Evolutionary conservation across 2,329 filamentous ascomycete genomes (phyloP), one percentile per base, ranked within the genome.

Genomic region (Colletotrichum theobromicola): DNA sequence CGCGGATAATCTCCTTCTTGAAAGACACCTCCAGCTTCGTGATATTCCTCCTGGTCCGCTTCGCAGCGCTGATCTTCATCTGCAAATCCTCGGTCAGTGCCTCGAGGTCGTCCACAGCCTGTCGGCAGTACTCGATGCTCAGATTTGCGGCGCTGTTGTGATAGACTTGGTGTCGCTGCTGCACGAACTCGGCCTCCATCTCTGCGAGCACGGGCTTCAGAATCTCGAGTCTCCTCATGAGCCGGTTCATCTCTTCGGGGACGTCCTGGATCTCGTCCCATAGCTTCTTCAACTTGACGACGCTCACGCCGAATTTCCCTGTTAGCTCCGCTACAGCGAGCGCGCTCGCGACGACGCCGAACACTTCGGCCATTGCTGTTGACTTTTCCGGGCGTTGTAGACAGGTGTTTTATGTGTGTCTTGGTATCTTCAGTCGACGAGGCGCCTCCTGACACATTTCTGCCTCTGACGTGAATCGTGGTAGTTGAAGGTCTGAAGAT

Each of bases 181-280:
- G 30, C 2, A 13, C 15, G 10, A 34, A 50, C 4, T 28, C 58
- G 6, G 18, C 30, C 3, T 65, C 65, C 24, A 73, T 30, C 32
- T 57, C 53, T 3, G 61, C 62, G 2, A 76, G 28, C 3, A 74
- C 46, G 4, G 67, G 24, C 4, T 35, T 35, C 9, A 64, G 21
- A 0, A 75, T 18, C 3, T 76, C 75, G 2, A 75, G 26, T 10
- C 64, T 57, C 13, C n/a, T 32, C 16, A 76, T 13, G 4, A 75
- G 42, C 1, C 37, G 63, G 2, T 37, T 34, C 32, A 73, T 70
- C n/a, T 66, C 60, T 30, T 70, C 61, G 15, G 70, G 74, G 6
- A 67, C 60, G 5, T 77, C 70, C 10, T 71, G 46, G 24, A 74
- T 60, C 13, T 77, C 74, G 28, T 67, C 35, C 67, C 69, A 76